These are phyloP conservation scores for Coemansia sp. DNA, from an alignment of 192 early-diverging fungal species.

Conservation along the genomic window DNA sequence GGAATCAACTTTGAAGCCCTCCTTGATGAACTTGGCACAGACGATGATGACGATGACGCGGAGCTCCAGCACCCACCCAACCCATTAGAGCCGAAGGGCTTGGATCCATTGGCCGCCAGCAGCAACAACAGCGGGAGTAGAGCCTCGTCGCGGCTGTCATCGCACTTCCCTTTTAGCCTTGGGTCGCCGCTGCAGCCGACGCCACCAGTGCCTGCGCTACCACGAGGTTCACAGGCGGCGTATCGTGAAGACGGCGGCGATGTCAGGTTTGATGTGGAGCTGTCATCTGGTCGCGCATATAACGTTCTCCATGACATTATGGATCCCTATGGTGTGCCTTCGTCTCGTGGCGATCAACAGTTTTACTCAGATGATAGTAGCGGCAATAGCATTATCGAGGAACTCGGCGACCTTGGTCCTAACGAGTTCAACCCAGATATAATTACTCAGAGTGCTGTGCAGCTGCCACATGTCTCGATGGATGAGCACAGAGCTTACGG, in stretches of 20 bases:
- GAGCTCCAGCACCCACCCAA: constrained; percentile 1
- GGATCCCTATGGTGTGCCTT: constrained; percentile 37
- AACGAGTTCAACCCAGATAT: constrained; percentile 23
- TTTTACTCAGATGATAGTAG: constrained; percentile 41
- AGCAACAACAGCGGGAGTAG: constrained; percentile 1
- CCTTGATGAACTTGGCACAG: constrained; percentile 33
- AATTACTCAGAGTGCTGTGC: constrained; percentile 7
- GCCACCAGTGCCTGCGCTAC: constrained; percentile 26
- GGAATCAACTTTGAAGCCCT: constrained; percentile 51
- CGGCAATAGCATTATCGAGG: constrained; percentile 37
- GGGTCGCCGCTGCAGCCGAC: constrained; percentile 25
- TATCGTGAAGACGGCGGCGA: constrained; percentile 16
- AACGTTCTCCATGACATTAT: constrained; percentile 45
- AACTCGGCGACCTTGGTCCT: constrained; percentile 31
- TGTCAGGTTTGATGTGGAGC: constrained; percentile 23
- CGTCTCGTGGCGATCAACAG: constrained; percentile 26
- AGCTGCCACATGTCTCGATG: neutral
- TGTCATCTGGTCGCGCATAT: constrained; percentile 40
- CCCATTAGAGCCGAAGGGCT: constrained; percentile 4
- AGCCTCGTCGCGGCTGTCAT: constrained; percentile 9
- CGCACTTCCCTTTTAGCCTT: constrained; percentile 15
- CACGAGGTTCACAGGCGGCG: constrained; percentile 5
- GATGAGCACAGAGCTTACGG: neutral
- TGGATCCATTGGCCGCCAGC: neutral
- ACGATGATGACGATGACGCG: constrained; percentile 18